Evolutionary conservation across 2,329 filamentous ascomycete genomes (phyloP).

Genomic region (Colletotrichum cuscutae): DNA sequence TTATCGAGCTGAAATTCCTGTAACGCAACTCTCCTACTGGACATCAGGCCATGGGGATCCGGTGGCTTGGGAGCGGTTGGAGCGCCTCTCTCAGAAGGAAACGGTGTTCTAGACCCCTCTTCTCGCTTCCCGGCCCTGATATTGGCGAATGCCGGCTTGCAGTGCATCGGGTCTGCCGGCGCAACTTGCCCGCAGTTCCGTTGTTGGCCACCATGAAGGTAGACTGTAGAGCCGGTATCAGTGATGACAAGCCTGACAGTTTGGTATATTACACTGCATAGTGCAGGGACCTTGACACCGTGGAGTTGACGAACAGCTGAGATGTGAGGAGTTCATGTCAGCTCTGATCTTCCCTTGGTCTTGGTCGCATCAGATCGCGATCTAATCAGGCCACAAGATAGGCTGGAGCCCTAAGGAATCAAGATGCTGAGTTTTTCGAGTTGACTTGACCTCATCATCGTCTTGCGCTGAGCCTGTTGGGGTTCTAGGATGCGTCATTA

Average conservation of each 20-base stretch:
- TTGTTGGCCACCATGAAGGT: slow-evolving; percentile 25
- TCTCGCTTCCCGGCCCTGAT: slow-evolving; percentile 18
- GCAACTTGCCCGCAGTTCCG: slow-evolving; percentile 34
- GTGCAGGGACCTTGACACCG: slow-evolving; percentile 31
- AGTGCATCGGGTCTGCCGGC: slow-evolving; percentile 32
- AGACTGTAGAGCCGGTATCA: slow-evolving; percentile 22
- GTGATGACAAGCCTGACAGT: slow-evolving; percentile 17
- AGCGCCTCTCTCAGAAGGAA: slow-evolving; percentile 18
- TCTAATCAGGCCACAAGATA: slow-evolving; percentile 12
- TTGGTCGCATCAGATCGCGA: slow-evolving; percentile 30
- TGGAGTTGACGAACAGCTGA: slow-evolving; percentile 23
- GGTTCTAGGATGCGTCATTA: slow-evolving; percentile 11
- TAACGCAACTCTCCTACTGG: background rate
- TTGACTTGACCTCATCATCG: background rate
- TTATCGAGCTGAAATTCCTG: background rate
- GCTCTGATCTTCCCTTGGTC: slow-evolving; percentile 12
- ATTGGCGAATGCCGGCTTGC: slow-evolving; percentile 33
- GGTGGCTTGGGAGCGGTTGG: slow-evolving; percentile 24
- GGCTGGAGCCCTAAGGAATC: background rate
- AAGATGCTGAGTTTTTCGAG: background rate
- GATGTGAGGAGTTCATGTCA: slow-evolving; percentile 27
- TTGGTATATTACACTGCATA: slow-evolving; percentile 28
- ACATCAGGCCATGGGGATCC: slow-evolving; percentile 19
- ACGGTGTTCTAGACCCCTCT: slow-evolving; percentile 30
- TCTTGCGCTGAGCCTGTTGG: background rate